These are phyloP conservation scores for Chromera velia DNA, from an alignment of 73 alveolate species.

Conservation along the genomic window DNA sequence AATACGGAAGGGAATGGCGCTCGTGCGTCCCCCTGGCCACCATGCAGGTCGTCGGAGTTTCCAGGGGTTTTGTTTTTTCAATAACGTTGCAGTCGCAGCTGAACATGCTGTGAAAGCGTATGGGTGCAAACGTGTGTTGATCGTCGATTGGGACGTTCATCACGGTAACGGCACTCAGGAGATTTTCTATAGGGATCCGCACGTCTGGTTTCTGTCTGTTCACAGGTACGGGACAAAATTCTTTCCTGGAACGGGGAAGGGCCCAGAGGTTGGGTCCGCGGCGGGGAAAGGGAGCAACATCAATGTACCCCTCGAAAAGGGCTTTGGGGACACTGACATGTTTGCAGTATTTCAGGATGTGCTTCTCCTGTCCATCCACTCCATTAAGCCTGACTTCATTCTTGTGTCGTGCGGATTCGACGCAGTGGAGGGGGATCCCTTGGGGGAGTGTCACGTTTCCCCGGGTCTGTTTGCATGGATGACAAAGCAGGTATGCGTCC, in stretches of 20 bases:
- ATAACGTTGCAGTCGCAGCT: constrained; percentile 75
- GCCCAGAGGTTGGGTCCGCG: constrained; percentile 61
- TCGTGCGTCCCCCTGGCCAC: no score
- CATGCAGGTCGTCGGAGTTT: no score
- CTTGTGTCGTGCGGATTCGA: neutral
- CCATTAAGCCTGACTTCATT: neutral
- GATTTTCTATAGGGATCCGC: constrained; percentile 59
- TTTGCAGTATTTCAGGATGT: neutral
- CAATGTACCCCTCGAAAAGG: constrained; percentile 51
- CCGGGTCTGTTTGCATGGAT: neutral
- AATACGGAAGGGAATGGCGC: no score
- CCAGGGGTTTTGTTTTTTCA: constrained; percentile 76
- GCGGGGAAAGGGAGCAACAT: constrained; percentile 67
- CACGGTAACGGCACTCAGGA: constrained; percentile 82
- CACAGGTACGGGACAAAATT: no score
- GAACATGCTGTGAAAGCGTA: constrained; percentile 53
- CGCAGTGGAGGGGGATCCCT: neutral
- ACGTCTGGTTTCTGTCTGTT: constrained; percentile 63
- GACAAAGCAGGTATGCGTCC: neutral
- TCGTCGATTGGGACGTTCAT: constrained; percentile 88
- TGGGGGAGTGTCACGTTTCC: neutral
- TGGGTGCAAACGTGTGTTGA: constrained; percentile 57
- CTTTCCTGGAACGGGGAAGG: no score
- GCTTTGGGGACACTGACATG: neutral
- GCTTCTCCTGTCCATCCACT: neutral